These are phyloP conservation scores for Apiotrichum veenhuisii DNA, from an alignment of 1,284 basidiomycete genomes.

Conservation along the genomic window DNA sequence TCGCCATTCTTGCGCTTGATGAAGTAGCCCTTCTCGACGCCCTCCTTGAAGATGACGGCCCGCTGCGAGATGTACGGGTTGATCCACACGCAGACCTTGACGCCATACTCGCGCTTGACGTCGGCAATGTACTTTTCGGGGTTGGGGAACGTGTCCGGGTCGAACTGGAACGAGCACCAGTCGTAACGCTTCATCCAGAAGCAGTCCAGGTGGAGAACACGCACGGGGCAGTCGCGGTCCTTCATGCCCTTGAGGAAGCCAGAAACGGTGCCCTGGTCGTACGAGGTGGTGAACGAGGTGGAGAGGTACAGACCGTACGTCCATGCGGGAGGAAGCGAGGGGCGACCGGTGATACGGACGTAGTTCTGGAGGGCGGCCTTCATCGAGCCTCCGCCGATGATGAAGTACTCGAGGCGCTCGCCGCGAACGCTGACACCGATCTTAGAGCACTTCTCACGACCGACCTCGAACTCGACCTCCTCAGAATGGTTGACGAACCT, in stretches of 20 bases:
- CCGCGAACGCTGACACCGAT: conserved; percentile 66
- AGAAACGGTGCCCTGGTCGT: conserved; percentile 64
- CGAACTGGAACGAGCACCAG: conserved; percentile 74
- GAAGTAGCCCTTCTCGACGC: conserved; percentile 62
- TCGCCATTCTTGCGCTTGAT: conserved; percentile 66
- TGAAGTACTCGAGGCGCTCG: conserved; percentile 59
- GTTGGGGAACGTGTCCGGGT: conserved; percentile 69
- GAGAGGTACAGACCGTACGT: conserved; percentile 72
- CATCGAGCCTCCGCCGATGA: conserved; percentile 53
- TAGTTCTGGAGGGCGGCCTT: conserved; percentile 38
- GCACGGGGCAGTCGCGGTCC: conserved; percentile 62
- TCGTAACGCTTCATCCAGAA: conserved; percentile 78
- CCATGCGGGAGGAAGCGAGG: conserved; percentile 64
- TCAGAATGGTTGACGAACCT: conserved; percentile 67
- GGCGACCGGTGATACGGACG: conserved; percentile 21
- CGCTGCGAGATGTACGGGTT: conserved; percentile 55
- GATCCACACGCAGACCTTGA: conserved; percentile 68
- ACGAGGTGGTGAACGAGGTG: conserved; percentile 68
- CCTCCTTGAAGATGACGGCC: conserved; percentile 67
- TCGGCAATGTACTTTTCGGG: conserved; percentile 63
- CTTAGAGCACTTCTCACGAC: conserved; percentile 67
- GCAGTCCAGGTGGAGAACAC: conserved; percentile 73
- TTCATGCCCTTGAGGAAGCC: conserved; percentile 68
- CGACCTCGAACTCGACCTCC: conserved; percentile 67
- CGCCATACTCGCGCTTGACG: conserved; percentile 65